Percentiles rank a stretch among this genome's conserved stretches.
These are phyloP conservation scores for Phyllosticta citrichinensis DNA, from an alignment of 2,329 filamentous ascomycete genomes.

Conservation along the genomic window DNA sequence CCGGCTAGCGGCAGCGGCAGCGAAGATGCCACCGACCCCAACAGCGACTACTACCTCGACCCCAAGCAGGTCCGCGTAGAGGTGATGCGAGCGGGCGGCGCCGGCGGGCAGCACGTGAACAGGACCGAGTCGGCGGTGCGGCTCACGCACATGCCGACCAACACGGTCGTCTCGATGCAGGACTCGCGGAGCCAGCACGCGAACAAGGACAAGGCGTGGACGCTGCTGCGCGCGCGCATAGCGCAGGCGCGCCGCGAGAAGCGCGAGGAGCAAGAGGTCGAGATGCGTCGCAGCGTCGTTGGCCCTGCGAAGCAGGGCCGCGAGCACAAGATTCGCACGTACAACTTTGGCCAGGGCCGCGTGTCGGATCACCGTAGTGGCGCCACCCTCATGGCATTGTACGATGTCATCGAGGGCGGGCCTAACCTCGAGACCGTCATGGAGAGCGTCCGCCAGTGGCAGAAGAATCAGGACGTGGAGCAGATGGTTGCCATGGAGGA, in stretches of 20 bases:
- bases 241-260: constrained; percentile 72
- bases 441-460: constrained; percentile 66
- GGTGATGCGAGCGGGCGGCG: constrained; percentile 84
- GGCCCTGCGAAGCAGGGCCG: constrained; percentile 72
- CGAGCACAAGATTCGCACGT: constrained; percentile 88
- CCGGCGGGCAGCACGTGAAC: constrained; percentile 96
- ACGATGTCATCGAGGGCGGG: constrained; percentile 67
- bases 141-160: constrained; percentile 81
- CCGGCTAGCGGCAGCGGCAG: constrained; percentile 43
- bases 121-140: constrained; percentile 95
- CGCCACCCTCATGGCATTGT: constrained; percentile 67
- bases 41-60: constrained; percentile 85
- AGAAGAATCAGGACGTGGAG: constrained; percentile 64
- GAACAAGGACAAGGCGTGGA: constrained; percentile 83
- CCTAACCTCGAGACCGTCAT: constrained; percentile 66
- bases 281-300: constrained; percentile 67
- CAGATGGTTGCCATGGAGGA: constrained; percentile 45
- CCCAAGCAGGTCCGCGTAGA: constrained; percentile 73
- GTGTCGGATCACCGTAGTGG: constrained; percentile 85
- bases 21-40: constrained; percentile 64
- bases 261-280: constrained; percentile 68
- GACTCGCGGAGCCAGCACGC: constrained; percentile 83
- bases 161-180: constrained; percentile 82
- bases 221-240: constrained; percentile 68
- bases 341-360: constrained; percentile 69